A percentile compares a stretch with the other conserved stretches of the same genome.
These are phyloP conservation scores for Boletus rubroflammeus DNA, from an alignment of 768 basidiomycete genomes.

Conservation along the genomic window DNA sequence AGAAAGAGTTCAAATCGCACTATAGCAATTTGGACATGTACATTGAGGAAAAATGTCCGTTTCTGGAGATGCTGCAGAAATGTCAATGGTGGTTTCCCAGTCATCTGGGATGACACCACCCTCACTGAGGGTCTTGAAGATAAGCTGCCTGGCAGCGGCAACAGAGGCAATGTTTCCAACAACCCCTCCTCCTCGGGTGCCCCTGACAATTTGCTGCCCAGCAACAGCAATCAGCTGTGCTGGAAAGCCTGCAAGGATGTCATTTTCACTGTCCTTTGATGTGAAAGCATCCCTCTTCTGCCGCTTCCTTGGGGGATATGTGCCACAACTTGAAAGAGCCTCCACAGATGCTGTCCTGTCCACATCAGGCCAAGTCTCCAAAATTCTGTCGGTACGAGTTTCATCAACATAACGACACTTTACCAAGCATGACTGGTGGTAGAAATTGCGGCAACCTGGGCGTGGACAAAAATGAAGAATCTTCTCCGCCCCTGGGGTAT, in stretches of 20 bases:
- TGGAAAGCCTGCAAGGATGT: slow-evolving; percentile 31
- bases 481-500: slow-evolving; percentile 39
- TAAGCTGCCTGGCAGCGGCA: slow-evolving; percentile 43
- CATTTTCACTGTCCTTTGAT: neutral
- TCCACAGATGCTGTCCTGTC: slow-evolving; percentile 17
- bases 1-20: slow-evolving; percentile 36
- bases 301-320: slow-evolving; percentile 10
- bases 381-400: slow-evolving; percentile 23
- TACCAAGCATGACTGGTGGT: slow-evolving; percentile 47
- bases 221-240: slow-evolving; percentile 40
- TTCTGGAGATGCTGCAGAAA: slow-evolving; percentile 22
- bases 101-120: slow-evolving; percentile 32
- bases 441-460: slow-evolving; percentile 43
- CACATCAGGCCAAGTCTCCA: slow-evolving; percentile 38
- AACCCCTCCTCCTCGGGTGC: slow-evolving; percentile 40
- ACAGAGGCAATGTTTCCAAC: slow-evolving; percentile 51
- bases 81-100: slow-evolving; percentile 37
- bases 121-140: slow-evolving; percentile 36
- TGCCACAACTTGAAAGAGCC: neutral
- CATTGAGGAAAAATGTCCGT: slow-evolving; percentile 27
- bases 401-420: slow-evolving; percentile 25
- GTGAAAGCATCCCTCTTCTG: neutral
- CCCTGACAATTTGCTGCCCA: slow-evolving; percentile 52
- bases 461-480: slow-evolving; percentile 59
- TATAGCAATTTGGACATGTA: slow-evolving; percentile 42